phyloP scores from a whole-genome alignment of 192 early-diverging fungal genomes.

The Podila clonocystis region DNA sequence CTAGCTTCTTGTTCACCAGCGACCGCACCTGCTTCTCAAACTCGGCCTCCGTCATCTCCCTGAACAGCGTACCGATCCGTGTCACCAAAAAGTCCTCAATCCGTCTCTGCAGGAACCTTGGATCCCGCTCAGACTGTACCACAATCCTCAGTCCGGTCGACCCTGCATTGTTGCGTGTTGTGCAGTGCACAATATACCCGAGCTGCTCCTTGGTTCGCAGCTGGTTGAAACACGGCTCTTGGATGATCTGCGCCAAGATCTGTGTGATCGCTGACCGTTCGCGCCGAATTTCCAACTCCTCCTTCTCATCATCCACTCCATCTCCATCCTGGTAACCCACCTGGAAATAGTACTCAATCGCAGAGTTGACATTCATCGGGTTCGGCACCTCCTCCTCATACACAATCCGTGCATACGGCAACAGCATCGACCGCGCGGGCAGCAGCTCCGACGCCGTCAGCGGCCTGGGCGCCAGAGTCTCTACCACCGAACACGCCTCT shows the following conservation, averaged over 20 bases:
- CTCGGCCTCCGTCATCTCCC: constrained; percentile 70
- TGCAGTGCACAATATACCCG: constrained; percentile 73
- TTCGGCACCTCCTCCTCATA: constrained; percentile 64
- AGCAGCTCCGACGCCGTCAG: constrained; percentile 57
- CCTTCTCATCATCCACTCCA: neutral
- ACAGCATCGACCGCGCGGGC: constrained; percentile 38
- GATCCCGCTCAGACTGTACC: constrained; percentile 86
- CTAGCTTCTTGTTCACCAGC: constrained; percentile 68
- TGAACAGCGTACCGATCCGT: constrained; percentile 38
- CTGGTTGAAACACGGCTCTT: constrained; percentile 91
- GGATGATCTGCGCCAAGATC: constrained; percentile 75
- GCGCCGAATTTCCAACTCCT: constrained; percentile 52
- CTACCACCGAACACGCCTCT: constrained; percentile 59
- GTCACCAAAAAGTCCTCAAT: constrained; percentile 73
- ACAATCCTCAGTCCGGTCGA: constrained; percentile 74
- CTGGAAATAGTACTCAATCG: constrained; percentile 82
- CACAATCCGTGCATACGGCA: constrained; percentile 43
- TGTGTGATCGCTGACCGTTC: constrained; percentile 58
- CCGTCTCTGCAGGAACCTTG: constrained; percentile 77
- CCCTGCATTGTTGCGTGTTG: constrained; percentile 60
- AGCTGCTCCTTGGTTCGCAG: constrained; percentile 87
- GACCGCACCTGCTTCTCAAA: constrained; percentile 75
- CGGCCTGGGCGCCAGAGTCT: constrained; percentile 61
- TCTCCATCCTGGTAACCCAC: constrained; percentile 47
- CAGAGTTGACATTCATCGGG: constrained; percentile 83